phyloP scores from a whole-genome alignment of 208 protist genomes.

The Tritrichomonas foetus region DNA sequence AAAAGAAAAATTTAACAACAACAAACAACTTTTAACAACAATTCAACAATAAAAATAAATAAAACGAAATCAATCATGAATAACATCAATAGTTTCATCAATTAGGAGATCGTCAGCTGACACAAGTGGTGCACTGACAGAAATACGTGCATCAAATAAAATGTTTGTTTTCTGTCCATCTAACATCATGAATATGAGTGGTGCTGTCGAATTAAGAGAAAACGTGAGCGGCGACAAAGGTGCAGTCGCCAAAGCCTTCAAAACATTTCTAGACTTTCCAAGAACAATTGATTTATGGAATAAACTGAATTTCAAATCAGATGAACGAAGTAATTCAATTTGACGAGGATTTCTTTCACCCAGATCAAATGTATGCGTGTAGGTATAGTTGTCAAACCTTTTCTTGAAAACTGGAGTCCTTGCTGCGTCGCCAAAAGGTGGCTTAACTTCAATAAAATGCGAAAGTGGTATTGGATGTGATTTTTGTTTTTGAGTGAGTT shows the following conservation, averaged over 20 bases:
- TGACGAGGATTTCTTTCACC: background rate
- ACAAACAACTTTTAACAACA: too few species aligned
- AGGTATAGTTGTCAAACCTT: background rate
- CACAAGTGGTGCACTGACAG: background rate
- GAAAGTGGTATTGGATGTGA: background rate
- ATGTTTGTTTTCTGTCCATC: background rate
- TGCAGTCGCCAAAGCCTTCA: background rate
- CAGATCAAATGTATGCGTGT: background rate
- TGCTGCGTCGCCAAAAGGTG: background rate
- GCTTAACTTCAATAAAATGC: conserved; percentile 4
- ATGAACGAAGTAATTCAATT: background rate
- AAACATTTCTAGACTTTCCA: background rate
- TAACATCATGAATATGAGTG: background rate
- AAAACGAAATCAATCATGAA: too few species aligned
- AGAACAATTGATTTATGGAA: background rate
- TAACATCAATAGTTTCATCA: conserved; percentile 35
- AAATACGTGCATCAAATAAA: background rate
- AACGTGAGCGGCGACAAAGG: background rate
- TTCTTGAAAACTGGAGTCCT: background rate
- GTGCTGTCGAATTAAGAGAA: background rate
- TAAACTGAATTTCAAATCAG: background rate
- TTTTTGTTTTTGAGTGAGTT: background rate
- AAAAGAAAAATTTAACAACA: too few species aligned
- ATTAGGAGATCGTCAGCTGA: background rate
- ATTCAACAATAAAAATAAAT: too few species aligned